Base-by-base conservation (phyloP, 2,329 filamentous ascomycete genomes). In the Venturia carpophila region DNA sequence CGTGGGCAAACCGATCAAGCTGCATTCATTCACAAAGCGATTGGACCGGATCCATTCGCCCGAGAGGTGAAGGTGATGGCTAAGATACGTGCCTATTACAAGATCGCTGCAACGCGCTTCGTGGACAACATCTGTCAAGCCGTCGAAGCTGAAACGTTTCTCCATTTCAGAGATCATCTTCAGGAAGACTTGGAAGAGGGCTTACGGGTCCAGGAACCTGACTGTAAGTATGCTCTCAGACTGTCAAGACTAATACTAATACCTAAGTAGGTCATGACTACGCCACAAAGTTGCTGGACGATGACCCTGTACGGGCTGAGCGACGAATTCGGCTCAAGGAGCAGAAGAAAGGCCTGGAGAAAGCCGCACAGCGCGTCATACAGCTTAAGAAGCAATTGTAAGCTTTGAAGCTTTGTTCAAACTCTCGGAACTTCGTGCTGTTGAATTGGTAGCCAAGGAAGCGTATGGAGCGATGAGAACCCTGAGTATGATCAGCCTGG, bases 1-100 rank as follows among this genome's bases (percentile, higher is more conserved):
- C 27, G 41, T 17, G 30, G 21, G 3, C 37, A 42, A 17, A 5
- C 17, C 15, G 55, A 62, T 13, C n/a, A 30, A 42, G 30, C n/a
- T 21, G 45, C 66, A 19, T 60, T 61, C n/a, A 17, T 47, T 0
- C 34, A 37, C 0, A 76, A 79, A 2, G 7, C 27, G 15, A 68
- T 73, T 13, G 70, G 71, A 0, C 72, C 77, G 0, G 88, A 91
- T 69, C 77, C 79, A 0, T 91, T 84, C 68, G 71, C 78, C 1
- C 74, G 76, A 0, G 88, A 91, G 70, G 73, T 92, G 0, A 78
- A 81, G 10, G 83, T 88, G 0, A 82, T 88, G 0, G 80, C 85
- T 0, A 84, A 85, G 4, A 80, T 90, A 56, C 79, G 87, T 0
- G 87, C 83, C 0, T 92, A 91, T 72, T 92, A 92, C 71, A 79